Conservation (phyloP, 176 grass and related monocot species). For the Echinochloa phyllopogon region DNA sequence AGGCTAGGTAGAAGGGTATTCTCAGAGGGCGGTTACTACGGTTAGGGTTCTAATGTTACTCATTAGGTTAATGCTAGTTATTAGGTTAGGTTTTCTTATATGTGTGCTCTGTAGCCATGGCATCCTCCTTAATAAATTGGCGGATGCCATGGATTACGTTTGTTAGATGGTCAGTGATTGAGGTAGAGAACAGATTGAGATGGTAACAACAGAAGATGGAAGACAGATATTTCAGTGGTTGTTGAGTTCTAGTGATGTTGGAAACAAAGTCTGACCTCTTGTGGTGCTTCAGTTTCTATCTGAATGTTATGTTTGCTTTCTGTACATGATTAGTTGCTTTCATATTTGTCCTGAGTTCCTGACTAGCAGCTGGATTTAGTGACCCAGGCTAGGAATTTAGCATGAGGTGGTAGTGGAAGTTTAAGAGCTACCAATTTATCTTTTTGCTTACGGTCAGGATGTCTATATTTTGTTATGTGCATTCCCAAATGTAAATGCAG, state of each 20-base stretch:
- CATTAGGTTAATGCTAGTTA: background rate
- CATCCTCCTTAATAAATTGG: slow-evolving; percentile 28
- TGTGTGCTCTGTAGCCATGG: slow-evolving; percentile 9
- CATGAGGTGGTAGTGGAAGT: background rate
- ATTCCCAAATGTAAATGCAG: background rate
- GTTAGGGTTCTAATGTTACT: slow-evolving; percentile 40
- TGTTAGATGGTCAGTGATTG: background rate
- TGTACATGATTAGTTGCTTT: background rate
- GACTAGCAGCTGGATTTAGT: background rate
- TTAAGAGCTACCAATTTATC: background rate
- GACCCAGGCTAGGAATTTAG: background rate
- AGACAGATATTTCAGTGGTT: background rate
- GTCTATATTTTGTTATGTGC: background rate
- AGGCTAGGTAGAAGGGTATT: background rate
- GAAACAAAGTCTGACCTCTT: slow-evolving; percentile 22
- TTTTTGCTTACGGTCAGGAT: background rate
- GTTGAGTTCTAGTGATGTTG: slow-evolving; percentile 29
- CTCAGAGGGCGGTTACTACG: background rate
- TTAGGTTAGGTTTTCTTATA: slow-evolving; percentile 8
- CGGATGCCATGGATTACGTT: background rate
- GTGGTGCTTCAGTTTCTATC: background rate
- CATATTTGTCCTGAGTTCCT: background rate
- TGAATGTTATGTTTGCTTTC: background rate
- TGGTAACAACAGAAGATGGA: background rate
- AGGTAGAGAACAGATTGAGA: slow-evolving; percentile 13